These are phyloP conservation scores for Lasiosphaeria miniovina DNA, from an alignment of 495 filamentous ascomycete genomes.

Conservation along the genomic window DNA sequence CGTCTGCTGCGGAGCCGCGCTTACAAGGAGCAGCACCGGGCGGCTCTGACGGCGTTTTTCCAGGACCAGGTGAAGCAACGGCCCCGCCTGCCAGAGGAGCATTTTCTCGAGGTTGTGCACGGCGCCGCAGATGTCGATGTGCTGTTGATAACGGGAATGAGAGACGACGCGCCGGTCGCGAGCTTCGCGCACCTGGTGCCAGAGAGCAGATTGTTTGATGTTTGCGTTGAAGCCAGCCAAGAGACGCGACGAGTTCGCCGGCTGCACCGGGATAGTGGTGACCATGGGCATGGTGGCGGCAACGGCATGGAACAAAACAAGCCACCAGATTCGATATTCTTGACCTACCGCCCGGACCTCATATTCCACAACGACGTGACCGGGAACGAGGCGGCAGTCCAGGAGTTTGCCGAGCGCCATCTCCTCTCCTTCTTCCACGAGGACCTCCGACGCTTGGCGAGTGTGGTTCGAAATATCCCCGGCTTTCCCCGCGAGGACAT, in stretches of 20 bases:
- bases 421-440: constrained; percentile 52
- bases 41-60: constrained; percentile 53
- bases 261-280: constrained; percentile 23
- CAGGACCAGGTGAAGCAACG: constrained; percentile 44
- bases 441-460: constrained; percentile 48
- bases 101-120: constrained; percentile 52
- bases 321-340: neutral
- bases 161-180: constrained; percentile 59
- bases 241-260: constrained; percentile 43
- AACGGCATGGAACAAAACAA: neutral
- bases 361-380: constrained; percentile 50
- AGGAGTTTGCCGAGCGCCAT: constrained; percentile 42
- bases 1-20: constrained; percentile 51
- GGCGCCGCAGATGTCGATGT: constrained; percentile 49
- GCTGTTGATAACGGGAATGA: constrained; percentile 64
- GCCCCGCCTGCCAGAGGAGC: constrained; percentile 51
- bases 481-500: constrained; percentile 53
- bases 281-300: constrained; percentile 19
- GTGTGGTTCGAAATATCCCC: constrained; percentile 50
- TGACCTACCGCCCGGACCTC: constrained; percentile 39
- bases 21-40: constrained; percentile 63
- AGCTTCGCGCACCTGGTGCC: constrained; percentile 55
- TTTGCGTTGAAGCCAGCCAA: constrained; percentile 48
- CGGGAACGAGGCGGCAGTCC: constrained; percentile 36
- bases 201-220: constrained; percentile 52